Evolutionary conservation across 2,329 filamentous ascomycete genomes (phyloP).

Genomic region (Alternaria angustiovoidea): DNA sequence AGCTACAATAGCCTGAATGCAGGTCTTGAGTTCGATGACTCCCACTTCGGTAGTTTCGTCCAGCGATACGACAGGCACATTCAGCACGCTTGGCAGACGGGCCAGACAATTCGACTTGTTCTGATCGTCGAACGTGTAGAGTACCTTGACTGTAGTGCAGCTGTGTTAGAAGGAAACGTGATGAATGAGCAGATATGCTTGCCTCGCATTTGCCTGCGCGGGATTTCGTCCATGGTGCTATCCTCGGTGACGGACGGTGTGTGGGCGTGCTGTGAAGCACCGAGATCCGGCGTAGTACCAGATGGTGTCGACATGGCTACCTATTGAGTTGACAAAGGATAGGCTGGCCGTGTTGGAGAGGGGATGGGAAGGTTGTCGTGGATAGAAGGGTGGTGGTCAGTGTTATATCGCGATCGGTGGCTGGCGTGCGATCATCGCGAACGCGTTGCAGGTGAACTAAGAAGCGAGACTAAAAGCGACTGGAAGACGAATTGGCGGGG

Average conservation of each 20-base stretch:
- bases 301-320: constrained; percentile 48
- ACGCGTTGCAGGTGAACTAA: constrained; percentile 40
- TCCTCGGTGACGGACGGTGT: constrained; percentile 32
- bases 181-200: constrained; percentile 31
- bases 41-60: constrained; percentile 85
- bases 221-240: constrained; percentile 43
- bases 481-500: constrained; percentile 20
- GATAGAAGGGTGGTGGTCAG: constrained; percentile 37
- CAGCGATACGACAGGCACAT: constrained; percentile 80
- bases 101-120: constrained; percentile 90
- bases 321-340: constrained; percentile 24
- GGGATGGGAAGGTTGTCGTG: constrained; percentile 21
- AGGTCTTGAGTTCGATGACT: constrained; percentile 84
- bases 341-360: constrained; percentile 30
- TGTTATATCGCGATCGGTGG: constrained; percentile 44
- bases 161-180: constrained; percentile 27
- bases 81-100: constrained; percentile 79
- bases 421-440: constrained; percentile 48
- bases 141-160: constrained; percentile 78
- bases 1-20: constrained; percentile 80
- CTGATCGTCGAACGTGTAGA: constrained; percentile 93
- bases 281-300: constrained; percentile 28
- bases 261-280: constrained; percentile 32
- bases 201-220: constrained; percentile 58
- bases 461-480: constrained; percentile 20